phyloP scores from a whole-genome alignment of 805 yeast genomes.

The Cyberlindnera amylophila region DNA sequence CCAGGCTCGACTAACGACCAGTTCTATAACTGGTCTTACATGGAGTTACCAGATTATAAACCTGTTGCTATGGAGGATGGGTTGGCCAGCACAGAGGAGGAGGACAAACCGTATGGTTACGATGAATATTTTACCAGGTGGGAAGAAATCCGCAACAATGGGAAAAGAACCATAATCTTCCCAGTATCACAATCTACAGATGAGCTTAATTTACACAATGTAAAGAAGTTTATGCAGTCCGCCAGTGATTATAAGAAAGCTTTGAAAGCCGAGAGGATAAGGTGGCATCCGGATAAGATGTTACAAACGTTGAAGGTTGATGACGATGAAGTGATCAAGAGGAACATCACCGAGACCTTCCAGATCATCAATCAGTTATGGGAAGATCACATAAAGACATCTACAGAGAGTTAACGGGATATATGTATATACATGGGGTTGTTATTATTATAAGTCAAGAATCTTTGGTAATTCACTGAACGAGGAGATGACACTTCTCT shows the following conservation, averaged over 20 bases:
- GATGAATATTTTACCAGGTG: constrained; percentile 29
- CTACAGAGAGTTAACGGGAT: too few species aligned
- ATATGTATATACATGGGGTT: too few species aligned
- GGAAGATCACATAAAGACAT: constrained; percentile 19
- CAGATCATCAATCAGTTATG: constrained; percentile 40
- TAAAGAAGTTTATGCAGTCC: constrained; percentile 18
- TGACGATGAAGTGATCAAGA: constrained; percentile 15
- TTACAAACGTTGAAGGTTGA: constrained; percentile 23
- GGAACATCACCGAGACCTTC: constrained; percentile 37
- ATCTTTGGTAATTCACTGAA: constrained; percentile 10
- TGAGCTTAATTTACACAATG: constrained; percentile 19
- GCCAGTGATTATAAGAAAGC: constrained; percentile 14
- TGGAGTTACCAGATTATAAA: constrained; percentile 17
- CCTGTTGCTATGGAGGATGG: not conserved
- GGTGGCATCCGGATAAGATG: constrained; percentile 76
- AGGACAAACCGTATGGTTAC: constrained; percentile 4
- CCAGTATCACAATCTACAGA: constrained; percentile 33
- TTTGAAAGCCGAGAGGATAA: constrained; percentile 47
- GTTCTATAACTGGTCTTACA: constrained; percentile 22
- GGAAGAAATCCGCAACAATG: constrained; percentile 18
- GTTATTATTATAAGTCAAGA: constrained; percentile 7
- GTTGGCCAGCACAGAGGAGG: not conserved
- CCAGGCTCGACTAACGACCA: not conserved
- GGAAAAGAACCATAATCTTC: constrained; percentile 20
- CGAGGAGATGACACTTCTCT: constrained; percentile 11